Conservation (phyloP, 257 asterid genomes). For the Hygrophila difformis region DNA sequence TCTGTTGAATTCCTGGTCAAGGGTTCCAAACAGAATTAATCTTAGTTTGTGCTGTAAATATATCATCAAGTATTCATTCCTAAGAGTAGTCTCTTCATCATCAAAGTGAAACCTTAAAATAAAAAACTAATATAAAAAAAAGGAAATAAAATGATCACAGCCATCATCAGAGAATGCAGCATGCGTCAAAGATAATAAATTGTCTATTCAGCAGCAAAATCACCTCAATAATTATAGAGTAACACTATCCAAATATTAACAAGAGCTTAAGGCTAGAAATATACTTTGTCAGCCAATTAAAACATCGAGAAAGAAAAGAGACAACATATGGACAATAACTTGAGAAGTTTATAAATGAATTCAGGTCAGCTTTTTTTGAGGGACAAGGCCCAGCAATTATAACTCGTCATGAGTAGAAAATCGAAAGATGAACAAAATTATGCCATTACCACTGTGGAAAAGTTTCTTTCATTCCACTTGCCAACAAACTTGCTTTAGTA, state of each 20-base stretch:
- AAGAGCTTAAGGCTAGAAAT: not conserved
- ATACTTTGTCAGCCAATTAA: slow-evolving; percentile 2
- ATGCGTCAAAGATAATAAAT: too few species aligned
- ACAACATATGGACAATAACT: slow-evolving; percentile 4
- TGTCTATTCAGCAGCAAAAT: too few species aligned
- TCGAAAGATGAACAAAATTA: slow-evolving; percentile 38
- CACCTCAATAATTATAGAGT: too few species aligned
- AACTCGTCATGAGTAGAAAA: slow-evolving; percentile 28
- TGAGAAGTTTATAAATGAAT: slow-evolving; percentile 12
- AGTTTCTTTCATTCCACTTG: slow-evolving; percentile 24
- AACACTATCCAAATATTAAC: not conserved
- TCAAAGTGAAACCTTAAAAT: too few species aligned
- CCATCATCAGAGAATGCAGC: too few species aligned
- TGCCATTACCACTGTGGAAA: slow-evolving; percentile 31
- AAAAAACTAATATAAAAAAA: not conserved
- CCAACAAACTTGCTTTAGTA: slow-evolving; percentile 28
- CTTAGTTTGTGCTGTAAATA: slow-evolving; percentile 6
- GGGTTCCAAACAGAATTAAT: slow-evolving; percentile 16
- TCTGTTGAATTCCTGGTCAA: slow-evolving; percentile 46
- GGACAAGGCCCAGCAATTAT: slow-evolving; percentile 36
- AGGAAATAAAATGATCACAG: not conserved
- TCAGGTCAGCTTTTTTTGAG: slow-evolving; percentile 13
- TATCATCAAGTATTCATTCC: not conserved
- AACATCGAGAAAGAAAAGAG: slow-evolving; percentile 7
- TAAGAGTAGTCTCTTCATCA: too few species aligned